Evolutionary conservation across 306 rosid species (phyloP), one percentile per base, ranked within the genome.

Genomic region (Fagus crenata): DNA sequence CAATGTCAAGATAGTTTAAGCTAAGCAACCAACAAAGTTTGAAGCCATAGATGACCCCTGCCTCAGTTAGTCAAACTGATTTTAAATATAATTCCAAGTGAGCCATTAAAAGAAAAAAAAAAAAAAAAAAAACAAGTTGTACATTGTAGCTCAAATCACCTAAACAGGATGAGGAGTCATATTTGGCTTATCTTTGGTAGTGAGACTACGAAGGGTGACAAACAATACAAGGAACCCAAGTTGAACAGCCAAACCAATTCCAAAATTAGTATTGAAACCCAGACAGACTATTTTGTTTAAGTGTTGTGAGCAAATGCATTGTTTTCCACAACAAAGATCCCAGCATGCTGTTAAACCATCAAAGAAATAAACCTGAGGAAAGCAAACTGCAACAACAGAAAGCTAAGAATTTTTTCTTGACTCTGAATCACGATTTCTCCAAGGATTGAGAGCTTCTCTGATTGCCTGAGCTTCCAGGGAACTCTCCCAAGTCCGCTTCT

Each of bases 401-500:
- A 67, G n/a, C 80, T 72, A 80, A 54, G 85, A 73, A n/a, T 65
- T 60, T 70, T 88, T 74, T 61, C 56, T 71, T 3, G 78, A 77
- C 49, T 80, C 79, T 58, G 78, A 36, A 51, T 81, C 84, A 2
- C 7, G 78, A 15, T 81, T 75, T 79, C 82, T 81, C 89, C 89
- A 88, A 43, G 91, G 91, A 88, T 88, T 88, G 28, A 88, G 85
- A 49, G 90, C 87, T 40, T 92, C 92, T 86, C 87, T 90, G 6
- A 85, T 54, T 51, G 88, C 93, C 74, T 86, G 92, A 77, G 96
- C 96, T 64, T 90, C 97, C 0, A 93, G 90, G 3, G 96, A 92
- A 79, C 49, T 90, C 81, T 93, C 98, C 93, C 89, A 86, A 13
- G 93, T 89, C 39, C 86, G 87, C 78, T 89, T 94, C 82, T 92